Conservation (phyloP, 768 basidiomycete genomes). For the Kwoniella bestiolae region DNA sequence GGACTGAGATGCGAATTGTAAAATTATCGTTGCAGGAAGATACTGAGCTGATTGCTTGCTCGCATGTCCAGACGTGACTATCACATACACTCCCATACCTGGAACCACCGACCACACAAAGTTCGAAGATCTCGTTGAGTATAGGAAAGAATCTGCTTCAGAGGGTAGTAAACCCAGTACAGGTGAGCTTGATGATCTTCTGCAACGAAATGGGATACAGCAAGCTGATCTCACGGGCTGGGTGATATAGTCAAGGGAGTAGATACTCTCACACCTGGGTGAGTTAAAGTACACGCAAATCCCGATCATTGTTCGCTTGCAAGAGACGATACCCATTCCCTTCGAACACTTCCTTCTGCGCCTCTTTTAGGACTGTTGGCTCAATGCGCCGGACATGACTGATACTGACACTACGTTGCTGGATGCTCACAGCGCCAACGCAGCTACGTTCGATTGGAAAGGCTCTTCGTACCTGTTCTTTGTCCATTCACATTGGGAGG, state of each 20-base stretch:
- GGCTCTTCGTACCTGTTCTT: constrained; percentile 58
- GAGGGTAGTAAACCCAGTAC: constrained; percentile 47
- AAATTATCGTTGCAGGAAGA: neutral
- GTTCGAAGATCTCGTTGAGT: constrained; percentile 59
- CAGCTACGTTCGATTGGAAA: constrained; percentile 59
- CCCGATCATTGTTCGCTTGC: neutral
- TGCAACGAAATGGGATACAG: too few species aligned
- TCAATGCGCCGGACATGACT: neutral
- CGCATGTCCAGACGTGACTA: constrained; percentile 56
- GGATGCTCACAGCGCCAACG: constrained; percentile 35
- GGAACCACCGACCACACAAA: constrained; percentile 26
- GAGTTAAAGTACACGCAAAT: constrained; percentile 1
- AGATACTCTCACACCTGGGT: constrained; percentile 52
- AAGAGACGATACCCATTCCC: too few species aligned
- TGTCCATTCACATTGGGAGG: constrained; percentile 60
- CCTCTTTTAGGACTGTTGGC: too few species aligned
- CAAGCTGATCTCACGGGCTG: neutral
- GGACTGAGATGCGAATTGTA: too few species aligned
- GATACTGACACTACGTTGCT: too few species aligned
- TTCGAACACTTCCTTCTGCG: too few species aligned
- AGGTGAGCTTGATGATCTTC: constrained; percentile 28
- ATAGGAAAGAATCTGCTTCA: constrained; percentile 47
- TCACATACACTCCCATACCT: constrained; percentile 57
- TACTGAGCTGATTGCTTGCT: neutral
- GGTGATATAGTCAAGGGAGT: constrained; percentile 49